Evolutionary conservation across 176 grass and related monocot species (phyloP).

Genomic region (Bothriochloa decipiens): DNA sequence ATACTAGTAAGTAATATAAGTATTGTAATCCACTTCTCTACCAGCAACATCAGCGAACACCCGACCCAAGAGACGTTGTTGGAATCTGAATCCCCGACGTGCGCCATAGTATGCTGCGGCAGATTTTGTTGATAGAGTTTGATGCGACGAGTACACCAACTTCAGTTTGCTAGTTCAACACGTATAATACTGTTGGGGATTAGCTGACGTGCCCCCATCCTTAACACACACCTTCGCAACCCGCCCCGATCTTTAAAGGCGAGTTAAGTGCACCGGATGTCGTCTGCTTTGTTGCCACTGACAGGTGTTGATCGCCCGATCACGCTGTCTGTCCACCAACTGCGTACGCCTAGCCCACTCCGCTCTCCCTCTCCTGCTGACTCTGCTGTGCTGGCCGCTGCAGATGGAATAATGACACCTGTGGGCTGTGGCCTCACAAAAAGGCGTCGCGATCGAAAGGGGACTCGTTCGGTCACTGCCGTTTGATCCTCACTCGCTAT

Average conservation of each 20-base stretch:
- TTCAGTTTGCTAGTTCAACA: not conserved
- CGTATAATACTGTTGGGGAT: not conserved
- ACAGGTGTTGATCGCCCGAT: constrained; percentile 9
- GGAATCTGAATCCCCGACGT: not conserved
- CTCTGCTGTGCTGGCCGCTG: not conserved
- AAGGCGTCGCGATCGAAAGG: not conserved
- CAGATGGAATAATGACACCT: not conserved
- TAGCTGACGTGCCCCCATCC: constrained; percentile 22
- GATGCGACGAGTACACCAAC: not conserved
- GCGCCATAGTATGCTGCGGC: not conserved
- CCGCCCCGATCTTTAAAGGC: not conserved
- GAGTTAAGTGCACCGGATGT: constrained; percentile 33
- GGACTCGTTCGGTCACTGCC: not conserved
- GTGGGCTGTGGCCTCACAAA: not conserved
- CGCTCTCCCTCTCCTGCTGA: not conserved
- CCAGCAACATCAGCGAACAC: not conserved
- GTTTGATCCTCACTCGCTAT: not conserved
- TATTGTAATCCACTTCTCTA: not conserved
- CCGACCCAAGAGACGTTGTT: not conserved
- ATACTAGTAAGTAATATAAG: not conserved
- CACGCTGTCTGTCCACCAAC: not conserved
- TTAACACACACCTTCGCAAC: not conserved
- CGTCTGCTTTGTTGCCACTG: constrained; percentile 7
- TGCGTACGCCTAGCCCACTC: not conserved
- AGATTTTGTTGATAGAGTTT: not conserved